phyloP scores from a whole-genome alignment of 495 filamentous ascomycete genomes.

The Hypoxylon lenormandii region DNA sequence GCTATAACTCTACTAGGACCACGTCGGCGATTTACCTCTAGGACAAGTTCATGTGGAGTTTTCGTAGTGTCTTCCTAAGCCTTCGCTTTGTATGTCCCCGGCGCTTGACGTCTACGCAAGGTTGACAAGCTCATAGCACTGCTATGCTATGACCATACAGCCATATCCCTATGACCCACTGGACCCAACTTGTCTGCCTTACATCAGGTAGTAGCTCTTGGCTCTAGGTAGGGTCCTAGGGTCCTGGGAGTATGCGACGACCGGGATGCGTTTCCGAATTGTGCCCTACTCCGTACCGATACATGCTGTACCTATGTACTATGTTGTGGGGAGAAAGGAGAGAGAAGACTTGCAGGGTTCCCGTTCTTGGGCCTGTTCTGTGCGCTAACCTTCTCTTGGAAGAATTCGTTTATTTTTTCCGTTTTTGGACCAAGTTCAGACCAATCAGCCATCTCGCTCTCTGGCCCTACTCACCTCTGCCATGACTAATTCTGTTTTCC shows the following conservation, averaged over 20 bases:
- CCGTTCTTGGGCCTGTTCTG: slow-evolving; percentile 19
- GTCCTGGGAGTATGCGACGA: slow-evolving; percentile 12
- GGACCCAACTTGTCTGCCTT: slow-evolving; percentile 35
- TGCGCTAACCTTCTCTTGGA: slow-evolving; percentile 24
- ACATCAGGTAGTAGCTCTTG: slow-evolving; percentile 5
- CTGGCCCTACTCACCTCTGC: too few species aligned
- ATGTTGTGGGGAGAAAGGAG: slow-evolving; percentile 9
- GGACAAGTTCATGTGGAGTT: slow-evolving; percentile 20
- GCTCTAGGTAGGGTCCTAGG: slow-evolving; percentile 14
- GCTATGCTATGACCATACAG: slow-evolving; percentile 8
- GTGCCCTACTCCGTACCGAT: slow-evolving; percentile 6
- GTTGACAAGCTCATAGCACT: slow-evolving; percentile 1
- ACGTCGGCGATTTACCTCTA: slow-evolving; percentile 5
- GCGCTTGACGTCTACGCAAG: slow-evolving; percentile 21
- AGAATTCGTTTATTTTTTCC: slow-evolving; percentile 39
- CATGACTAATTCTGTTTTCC: too few species aligned
- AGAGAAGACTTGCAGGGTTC: slow-evolving; percentile 15
- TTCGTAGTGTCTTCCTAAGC: neutral
- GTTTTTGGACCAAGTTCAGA: slow-evolving; percentile 22
- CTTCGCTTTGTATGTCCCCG: slow-evolving; percentile 2
- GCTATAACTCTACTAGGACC: too few species aligned
- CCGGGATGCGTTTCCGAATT: slow-evolving; percentile 17
- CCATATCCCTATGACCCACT: slow-evolving; percentile 8
- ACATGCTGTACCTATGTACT: neutral
- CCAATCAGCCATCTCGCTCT: neutral